These are phyloP conservation scores for Epichloe sp. DNA, from an alignment of 2,329 filamentous ascomycete genomes.

Conservation along the genomic window DNA sequence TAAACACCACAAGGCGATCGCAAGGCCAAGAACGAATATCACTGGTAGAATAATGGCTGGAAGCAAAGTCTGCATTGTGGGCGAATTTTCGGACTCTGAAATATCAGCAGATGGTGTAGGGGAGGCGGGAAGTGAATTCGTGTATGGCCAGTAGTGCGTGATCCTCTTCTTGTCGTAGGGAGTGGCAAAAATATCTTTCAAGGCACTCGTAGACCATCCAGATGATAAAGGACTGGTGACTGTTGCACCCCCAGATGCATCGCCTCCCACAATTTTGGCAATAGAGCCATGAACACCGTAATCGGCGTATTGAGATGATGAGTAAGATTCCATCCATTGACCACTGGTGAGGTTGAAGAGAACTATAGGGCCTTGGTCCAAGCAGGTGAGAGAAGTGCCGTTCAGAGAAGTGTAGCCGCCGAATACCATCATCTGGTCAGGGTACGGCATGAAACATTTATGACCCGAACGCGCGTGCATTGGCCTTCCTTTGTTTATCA, in stretches of 20 bases:
- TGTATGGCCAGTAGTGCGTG: constrained; percentile 48
- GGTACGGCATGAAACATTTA: constrained; percentile 61
- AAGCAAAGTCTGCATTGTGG: constrained; percentile 3
- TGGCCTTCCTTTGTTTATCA: constrained; percentile 30
- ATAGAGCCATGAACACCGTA: constrained; percentile 59
- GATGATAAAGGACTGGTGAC: constrained; percentile 47
- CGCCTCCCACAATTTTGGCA: constrained; percentile 53
- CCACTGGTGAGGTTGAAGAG: constrained; percentile 62
- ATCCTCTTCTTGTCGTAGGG: constrained; percentile 45
- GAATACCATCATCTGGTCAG: constrained; percentile 67
- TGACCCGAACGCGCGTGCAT: constrained; percentile 56
- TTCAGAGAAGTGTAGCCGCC: constrained; percentile 45
- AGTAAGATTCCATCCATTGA: constrained; percentile 58
- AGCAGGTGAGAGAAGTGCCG: constrained; percentile 24
- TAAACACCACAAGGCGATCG: constrained; percentile 35
- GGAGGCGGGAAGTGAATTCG: constrained; percentile 8
- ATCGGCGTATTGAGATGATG: constrained; percentile 45
- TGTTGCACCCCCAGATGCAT: constrained; percentile 57
- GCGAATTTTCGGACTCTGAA: neutral
- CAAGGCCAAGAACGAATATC: constrained; percentile 8
- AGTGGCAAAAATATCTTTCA: constrained; percentile 40
- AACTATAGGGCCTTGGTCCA: constrained; percentile 40
- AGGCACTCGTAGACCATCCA: constrained; percentile 36
- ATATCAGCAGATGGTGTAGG: neutral
- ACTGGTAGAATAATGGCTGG: constrained; percentile 9